A percentile compares a stretch with the other conserved stretches of the same genome.
Evolutionary conservation across 345 rosid species (phyloP).

Genomic region (Triadica sebifera): DNA sequence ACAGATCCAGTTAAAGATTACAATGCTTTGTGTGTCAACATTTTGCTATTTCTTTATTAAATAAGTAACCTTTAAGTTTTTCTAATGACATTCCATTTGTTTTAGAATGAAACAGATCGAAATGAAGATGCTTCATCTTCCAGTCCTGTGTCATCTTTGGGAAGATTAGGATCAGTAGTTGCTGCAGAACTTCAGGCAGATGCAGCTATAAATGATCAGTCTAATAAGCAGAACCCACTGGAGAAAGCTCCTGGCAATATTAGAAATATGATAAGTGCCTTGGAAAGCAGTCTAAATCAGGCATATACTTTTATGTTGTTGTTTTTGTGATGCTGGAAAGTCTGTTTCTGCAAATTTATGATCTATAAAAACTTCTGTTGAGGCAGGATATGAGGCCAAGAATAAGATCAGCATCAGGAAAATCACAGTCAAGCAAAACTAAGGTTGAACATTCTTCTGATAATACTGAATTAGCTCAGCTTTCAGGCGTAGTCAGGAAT

Average conservation of each 20-base stretch:
- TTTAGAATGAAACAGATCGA: constrained; percentile 48
- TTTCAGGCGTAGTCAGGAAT: constrained; percentile 10
- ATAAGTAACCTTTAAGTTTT: constrained; percentile 13
- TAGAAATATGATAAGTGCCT: constrained; percentile 70
- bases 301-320: constrained; percentile 28
- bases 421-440: constrained; percentile 26
- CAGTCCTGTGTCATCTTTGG: constrained; percentile 3
- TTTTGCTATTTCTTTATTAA: constrained; percentile 18
- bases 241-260: constrained; percentile 56
- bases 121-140: constrained; percentile 24
- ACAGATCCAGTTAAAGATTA: constrained; percentile 50
- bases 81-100: constrained; percentile 33
- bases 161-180: constrained; percentile 15
- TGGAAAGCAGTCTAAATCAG: constrained; percentile 66
- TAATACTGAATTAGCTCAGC: constrained; percentile 13
- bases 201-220: background rate
- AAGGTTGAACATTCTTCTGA: constrained; percentile 25
- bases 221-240: constrained; percentile 21
- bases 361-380: constrained; percentile 22
- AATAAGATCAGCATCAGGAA: constrained; percentile 36
- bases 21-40: constrained; percentile 10
- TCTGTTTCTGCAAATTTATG: constrained; percentile 12
- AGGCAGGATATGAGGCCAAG: constrained; percentile 46
- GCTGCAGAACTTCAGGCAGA: constrained; percentile 15
- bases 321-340: constrained; percentile 2